Evolutionary conservation across 257 asterid genomes (phyloP), one percentile per base, ranked within the genome.

Genomic region (Scutellaria minor): DNA sequence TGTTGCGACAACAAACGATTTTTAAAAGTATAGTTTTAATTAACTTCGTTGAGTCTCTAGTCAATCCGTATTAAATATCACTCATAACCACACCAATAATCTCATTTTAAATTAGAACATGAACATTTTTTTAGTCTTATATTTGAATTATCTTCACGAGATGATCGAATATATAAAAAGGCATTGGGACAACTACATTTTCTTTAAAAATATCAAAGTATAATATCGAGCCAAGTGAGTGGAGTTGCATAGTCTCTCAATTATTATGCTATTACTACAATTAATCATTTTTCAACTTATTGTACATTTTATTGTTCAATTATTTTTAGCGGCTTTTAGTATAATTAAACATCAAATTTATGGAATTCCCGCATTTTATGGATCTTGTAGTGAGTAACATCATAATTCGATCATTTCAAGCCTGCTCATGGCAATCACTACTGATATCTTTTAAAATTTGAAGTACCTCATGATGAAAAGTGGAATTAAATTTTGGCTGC

Each of bases 361-460:
- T 45, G 22, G 13, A 45, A 64, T 64, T 46, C 12, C 70, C 70
- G 42, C 56, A 46, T 7, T 64, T 45, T 46, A 46, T 46, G 70
- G 70, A 64, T 64, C 70, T 64, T 10, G 68, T 62, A 62, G 11
- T 40, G 51, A 62, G 52, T 40, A 14, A 3, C 35, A 62, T 15
- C 50, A 62, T 62, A 40, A 15, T 9, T 56, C 14, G 62, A 20
- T 14, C 41, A 20, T 56, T 22, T 10, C 15, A 56, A 62, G 35
- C 68, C 15, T 42, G 3, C 37, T 15, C 52, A 20, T 41, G 52
- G 14, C 68, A 3, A 35, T 13, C 46, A 35, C 3, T 0, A 59
- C 27, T 59, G n/a, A n/a, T 24, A 24, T 37, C 24, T 56, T 56
- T 24, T 56, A 22, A 24, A 31, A 4, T 31, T 31, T 31, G 37